phyloP scores from a whole-genome alignment of 2,329 filamentous ascomycete species.

The Colletotrichum melonis region DNA sequence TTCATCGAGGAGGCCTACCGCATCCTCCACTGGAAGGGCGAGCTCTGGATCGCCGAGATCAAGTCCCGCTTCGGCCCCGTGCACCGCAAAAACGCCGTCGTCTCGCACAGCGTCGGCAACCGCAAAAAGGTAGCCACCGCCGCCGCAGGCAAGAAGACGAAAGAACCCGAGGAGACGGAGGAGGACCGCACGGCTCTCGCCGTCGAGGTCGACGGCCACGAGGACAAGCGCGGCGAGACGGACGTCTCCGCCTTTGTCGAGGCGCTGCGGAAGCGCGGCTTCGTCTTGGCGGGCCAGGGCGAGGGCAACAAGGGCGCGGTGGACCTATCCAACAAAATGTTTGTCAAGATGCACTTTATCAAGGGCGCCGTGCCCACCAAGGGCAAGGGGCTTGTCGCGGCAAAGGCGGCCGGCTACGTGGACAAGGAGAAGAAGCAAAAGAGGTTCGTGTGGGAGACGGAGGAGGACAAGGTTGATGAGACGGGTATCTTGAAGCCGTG shows the following conservation, averaged over 20 bases:
- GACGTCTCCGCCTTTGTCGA: slow-evolving; percentile 90
- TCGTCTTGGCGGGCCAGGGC: slow-evolving; percentile 77
- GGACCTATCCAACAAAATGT: slow-evolving; percentile 96
- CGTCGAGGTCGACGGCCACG: slow-evolving; percentile 77
- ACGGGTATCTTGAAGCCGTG: slow-evolving; percentile 85
- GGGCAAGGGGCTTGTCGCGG: slow-evolving; percentile 75
- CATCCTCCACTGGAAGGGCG: slow-evolving; percentile 90
- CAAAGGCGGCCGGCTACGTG: slow-evolving; percentile 67
- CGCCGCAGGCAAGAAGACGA: slow-evolving; percentile 53
- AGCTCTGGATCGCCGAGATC: slow-evolving; percentile 97
- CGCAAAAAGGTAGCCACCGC: slow-evolving; percentile 63
- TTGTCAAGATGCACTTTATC: slow-evolving; percentile 95
- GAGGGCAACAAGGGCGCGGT: slow-evolving; percentile 63
- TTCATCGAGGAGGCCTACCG: slow-evolving; percentile 97
- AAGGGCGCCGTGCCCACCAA: slow-evolving; percentile 81
- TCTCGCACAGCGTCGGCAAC: slow-evolving; percentile 79
- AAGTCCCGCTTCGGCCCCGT: slow-evolving; percentile 83
- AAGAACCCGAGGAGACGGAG: slow-evolving; percentile 51
- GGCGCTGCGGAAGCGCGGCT: slow-evolving; percentile 82
- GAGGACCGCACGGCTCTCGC: slow-evolving; percentile 67
- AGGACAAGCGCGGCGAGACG: slow-evolving; percentile 76
- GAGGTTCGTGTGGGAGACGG: slow-evolving; percentile 70
- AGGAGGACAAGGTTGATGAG: slow-evolving; percentile 69
- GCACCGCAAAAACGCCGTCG: slow-evolving; percentile 50
- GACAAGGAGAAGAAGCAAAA: slow-evolving; percentile 58